Evolutionary conservation across 441 rosid species (phyloP), one percentile per base, ranked within the genome.

Genomic region (Brassica balearica): DNA sequence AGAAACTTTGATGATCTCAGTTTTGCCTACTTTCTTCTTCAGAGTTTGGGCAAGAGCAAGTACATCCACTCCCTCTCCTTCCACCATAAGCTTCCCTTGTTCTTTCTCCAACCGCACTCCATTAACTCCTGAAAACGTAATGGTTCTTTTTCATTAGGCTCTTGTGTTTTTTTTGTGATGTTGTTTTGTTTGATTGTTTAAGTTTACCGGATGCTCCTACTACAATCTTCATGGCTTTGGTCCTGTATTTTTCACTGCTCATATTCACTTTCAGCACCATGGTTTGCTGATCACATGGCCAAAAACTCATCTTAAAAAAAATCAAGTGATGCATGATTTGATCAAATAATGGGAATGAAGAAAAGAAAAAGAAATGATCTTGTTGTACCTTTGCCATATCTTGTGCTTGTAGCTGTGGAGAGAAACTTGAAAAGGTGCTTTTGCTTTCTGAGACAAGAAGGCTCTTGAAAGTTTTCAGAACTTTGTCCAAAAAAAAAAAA

Each of bases 161-260:
- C 4, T 38, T 38, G 46, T 38, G 23, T 48, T 38, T 38, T 38
- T 38, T 38, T 38, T 51, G 46, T 8, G 22, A n/a, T 17, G 17
- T 19, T 10, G 32, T 63, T 8, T 8, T 65, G 29, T 12, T 2
- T 51, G 7, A 17, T 64, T 46, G 2, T 64, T 51, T 3, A 65
- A 46, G 5, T 20, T 73, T 53, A 74, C 77, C 71, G 17, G n/a
- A 8, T 19, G 77, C 5, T 74, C 11, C 11, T 11, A 55, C 66
- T 38, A 20, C 66, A 36, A 53, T 74, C 58, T 36, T 66, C 66
- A 74, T 32, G 5, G 78, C 72, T 65, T 65, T 65, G 65, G 29
- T 66, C 78, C 29, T 74, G 65, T 65, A 66, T 14, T 12, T 74
- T 32, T 56, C 59, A 65, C 78, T 56, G 43, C 71, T 65, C 78